A percentile compares a stretch with the other conserved stretches of the same genome.
Evolutionary conservation across 2,329 filamentous ascomycete species (phyloP).

Genomic region (Lachnellula willkommii): DNA sequence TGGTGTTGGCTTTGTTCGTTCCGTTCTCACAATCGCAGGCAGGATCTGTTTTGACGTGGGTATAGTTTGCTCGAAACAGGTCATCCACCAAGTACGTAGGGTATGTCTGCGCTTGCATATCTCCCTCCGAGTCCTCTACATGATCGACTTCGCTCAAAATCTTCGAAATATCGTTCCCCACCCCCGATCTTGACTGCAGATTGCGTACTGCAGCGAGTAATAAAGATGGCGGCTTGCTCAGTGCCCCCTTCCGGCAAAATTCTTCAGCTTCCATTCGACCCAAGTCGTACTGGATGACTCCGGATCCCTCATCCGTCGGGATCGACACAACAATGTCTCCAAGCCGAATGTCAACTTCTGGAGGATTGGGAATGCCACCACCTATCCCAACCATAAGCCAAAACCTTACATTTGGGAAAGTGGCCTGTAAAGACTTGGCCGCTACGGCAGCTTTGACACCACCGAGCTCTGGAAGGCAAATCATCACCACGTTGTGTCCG

Average conservation of each 20-base stretch:
- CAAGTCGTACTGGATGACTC: slow-evolving; percentile 26
- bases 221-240: slow-evolving; percentile 10
- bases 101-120: not conserved
- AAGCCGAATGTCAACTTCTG: slow-evolving; percentile 8
- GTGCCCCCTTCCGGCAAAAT: slow-evolving; percentile 1
- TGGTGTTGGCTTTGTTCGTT: slow-evolving; percentile 2
- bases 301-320: slow-evolving; percentile 9
- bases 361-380: slow-evolving; percentile 2
- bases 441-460: slow-evolving; percentile 12
- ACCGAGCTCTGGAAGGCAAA: slow-evolving; percentile 10
- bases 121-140: not conserved
- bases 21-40: not conserved
- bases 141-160: not conserved
- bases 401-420: slow-evolving; percentile 12
- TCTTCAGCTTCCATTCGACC: slow-evolving; percentile 14
- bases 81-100: slow-evolving; percentile 11
- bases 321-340: slow-evolving; percentile 15
- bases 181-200: not conserved
- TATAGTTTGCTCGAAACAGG: slow-evolving; percentile 1
- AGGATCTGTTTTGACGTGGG: slow-evolving; percentile 5
- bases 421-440: slow-evolving; percentile 13
- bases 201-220: not conserved
- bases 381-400: slow-evolving; percentile 17
- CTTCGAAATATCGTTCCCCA: not conserved
- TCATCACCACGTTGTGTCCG: slow-evolving; percentile 18